A percentile compares a stretch with the other conserved stretches of the same genome.
Evolutionary conservation across 768 basidiomycete species (phyloP).

Genomic region (Austroboletus eburneus): DNA sequence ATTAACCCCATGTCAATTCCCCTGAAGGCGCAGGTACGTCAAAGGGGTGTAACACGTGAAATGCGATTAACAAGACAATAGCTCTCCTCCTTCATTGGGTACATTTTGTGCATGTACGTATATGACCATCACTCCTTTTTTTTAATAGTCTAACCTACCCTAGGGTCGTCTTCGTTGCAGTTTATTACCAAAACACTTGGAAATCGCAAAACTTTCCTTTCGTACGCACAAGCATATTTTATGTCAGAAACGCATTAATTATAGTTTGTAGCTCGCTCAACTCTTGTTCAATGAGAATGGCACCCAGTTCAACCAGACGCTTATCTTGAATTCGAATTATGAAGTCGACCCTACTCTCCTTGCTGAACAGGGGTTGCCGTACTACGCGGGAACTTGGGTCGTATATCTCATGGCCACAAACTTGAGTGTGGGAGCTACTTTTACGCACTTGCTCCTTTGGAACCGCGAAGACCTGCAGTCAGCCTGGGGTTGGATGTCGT

Average conservation of each 20-base stretch:
- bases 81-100: constrained; percentile 47
- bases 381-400: constrained; percentile 27
- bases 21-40: constrained; percentile 42
- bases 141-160: constrained; percentile 7
- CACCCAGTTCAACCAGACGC: constrained; percentile 46
- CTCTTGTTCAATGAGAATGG: constrained; percentile 50
- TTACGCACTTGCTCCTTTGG: constrained; percentile 52
- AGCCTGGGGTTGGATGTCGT: constrained; percentile 45
- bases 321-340: constrained; percentile 50
- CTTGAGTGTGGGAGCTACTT: constrained; percentile 39
- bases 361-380: constrained; percentile 36
- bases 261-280: constrained; percentile 41
- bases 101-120: constrained; percentile 47
- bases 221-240: constrained; percentile 34
- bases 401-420: constrained; percentile 16
- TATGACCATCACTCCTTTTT: neutral
- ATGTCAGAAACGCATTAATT: constrained; percentile 17
- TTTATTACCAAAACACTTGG: constrained; percentile 52
- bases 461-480: constrained; percentile 45
- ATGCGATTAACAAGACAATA: constrained; percentile 10
- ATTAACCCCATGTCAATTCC: constrained; percentile 52
- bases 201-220: constrained; percentile 58
- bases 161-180: constrained; percentile 31
- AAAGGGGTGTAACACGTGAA: neutral
- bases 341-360: constrained; percentile 48